Percentiles rank a stretch among this genome's conserved stretches.
Conservation (phyloP, 1,284 basidiomycete genomes). For the Apiotrichum domesticum region DNA sequence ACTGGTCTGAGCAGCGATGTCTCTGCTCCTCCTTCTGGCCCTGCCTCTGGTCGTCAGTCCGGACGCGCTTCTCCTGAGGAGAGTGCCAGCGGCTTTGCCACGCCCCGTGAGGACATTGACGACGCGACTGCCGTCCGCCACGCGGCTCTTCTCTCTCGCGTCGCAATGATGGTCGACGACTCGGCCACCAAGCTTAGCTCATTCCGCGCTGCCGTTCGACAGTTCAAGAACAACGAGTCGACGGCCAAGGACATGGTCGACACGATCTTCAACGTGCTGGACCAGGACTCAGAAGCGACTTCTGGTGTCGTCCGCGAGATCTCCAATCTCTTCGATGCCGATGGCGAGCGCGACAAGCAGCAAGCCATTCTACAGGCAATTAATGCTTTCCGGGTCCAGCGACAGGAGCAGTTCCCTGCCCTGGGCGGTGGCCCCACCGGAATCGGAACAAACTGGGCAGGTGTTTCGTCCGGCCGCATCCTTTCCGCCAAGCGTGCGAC, state of each 20-base stretch:
- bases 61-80: constrained; percentile 9
- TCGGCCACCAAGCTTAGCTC: constrained; percentile 67
- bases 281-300: constrained; percentile 68
- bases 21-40: not conserved
- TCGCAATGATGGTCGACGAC: constrained; percentile 63
- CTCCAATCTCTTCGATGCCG: constrained; percentile 67
- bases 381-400: constrained; percentile 77
- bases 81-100: constrained; percentile 29
- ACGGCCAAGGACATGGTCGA: constrained; percentile 77
- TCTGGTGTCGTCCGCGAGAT: constrained; percentile 70
- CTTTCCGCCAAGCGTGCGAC: constrained; percentile 75
- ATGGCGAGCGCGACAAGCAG: constrained; percentile 69
- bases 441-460: constrained; percentile 61
- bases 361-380: constrained; percentile 66
- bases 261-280: constrained; percentile 78
- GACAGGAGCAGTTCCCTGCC: constrained; percentile 76
- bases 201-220: constrained; percentile 71
- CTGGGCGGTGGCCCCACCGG: constrained; percentile 52
- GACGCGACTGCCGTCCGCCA: constrained; percentile 53
- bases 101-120: constrained; percentile 44
- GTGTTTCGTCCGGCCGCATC: constrained; percentile 70
- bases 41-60: constrained; percentile 9
- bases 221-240: constrained; percentile 72
- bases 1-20: constrained; percentile 51
- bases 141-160: constrained; percentile 60